Percentiles rank a stretch among this genome's conserved stretches.
phyloP scores from a whole-genome alignment of 352 stramenopile species.

The Phytophthora aleatoria region DNA sequence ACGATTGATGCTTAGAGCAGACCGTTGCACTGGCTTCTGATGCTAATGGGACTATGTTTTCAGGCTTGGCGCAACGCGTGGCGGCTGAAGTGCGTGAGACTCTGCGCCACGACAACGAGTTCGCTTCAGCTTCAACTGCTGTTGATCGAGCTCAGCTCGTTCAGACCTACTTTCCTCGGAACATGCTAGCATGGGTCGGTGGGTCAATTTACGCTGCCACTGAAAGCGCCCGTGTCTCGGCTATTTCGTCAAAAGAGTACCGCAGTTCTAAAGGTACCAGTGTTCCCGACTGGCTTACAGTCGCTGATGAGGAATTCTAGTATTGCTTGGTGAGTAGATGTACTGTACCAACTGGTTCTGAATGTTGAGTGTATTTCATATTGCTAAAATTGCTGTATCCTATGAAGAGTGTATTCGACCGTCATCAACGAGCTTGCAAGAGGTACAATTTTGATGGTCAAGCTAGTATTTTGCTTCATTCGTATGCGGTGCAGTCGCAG shows the following conservation, averaged over 20 bases:
- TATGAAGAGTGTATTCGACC: neutral
- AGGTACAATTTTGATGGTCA: conserved; percentile 1
- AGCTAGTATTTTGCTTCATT: conserved; percentile 9
- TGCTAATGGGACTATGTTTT: conserved; percentile 4
- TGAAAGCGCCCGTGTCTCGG: conserved; percentile 41
- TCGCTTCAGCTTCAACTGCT: conserved; percentile 33
- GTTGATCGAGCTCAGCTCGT: conserved; percentile 49
- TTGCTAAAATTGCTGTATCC: conserved; percentile 16
- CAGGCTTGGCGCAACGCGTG: conserved; percentile 63
- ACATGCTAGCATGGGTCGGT: conserved; percentile 79
- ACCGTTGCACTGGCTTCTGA: neutral
- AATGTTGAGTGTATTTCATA: neutral
- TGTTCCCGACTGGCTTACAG: conserved; percentile 68
- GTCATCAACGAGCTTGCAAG: neutral
- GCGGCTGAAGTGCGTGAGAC: conserved; percentile 47
- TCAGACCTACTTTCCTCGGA: conserved; percentile 63
- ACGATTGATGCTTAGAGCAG: neutral
- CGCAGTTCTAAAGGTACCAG: conserved; percentile 34
- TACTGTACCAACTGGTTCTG: neutral
- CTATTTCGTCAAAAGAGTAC: conserved; percentile 68
- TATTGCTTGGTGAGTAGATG: conserved; percentile 1
- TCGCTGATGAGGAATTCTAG: conserved; percentile 48
- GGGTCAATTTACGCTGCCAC: conserved; percentile 79
- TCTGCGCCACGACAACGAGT: conserved; percentile 48
- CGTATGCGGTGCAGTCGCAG: conserved; percentile 7